Conservation (phyloP, 2,329 filamentous ascomycete species). For the Gnomoniopsis smithogilvyi region DNA sequence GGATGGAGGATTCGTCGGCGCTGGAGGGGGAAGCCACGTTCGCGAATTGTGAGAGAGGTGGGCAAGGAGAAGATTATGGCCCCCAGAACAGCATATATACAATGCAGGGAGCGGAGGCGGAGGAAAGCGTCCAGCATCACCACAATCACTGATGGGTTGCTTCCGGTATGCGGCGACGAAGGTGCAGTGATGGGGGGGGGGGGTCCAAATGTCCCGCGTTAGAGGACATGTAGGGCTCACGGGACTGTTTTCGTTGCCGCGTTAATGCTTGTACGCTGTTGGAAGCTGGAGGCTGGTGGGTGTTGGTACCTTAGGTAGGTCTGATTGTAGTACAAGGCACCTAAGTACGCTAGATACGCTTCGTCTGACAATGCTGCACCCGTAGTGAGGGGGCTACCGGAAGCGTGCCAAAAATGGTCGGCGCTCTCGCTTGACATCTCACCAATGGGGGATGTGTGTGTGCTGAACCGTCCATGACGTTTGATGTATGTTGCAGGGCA, state of each 20-base stretch:
- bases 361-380: no score
- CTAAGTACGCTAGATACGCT: no score
- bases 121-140: neutral
- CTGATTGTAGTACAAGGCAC: no score
- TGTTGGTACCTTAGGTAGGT: neutral
- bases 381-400: no score
- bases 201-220: neutral
- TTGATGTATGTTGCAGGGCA: neutral
- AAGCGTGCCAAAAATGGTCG: neutral
- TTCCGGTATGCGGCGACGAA: neutral
- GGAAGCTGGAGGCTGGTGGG: neutral
- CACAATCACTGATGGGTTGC: neutral
- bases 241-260: neutral
- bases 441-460: neutral
- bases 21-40: slow-evolving; percentile 4
- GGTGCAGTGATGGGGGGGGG: neutral
- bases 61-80: neutral
- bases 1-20: slow-evolving; percentile 13
- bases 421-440: neutral
- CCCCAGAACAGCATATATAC: neutral
- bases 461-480: no score
- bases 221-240: neutral
- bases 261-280: neutral
- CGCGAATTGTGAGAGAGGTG: neutral
- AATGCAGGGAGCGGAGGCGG: neutral